Conservation (phyloP, 176 grass and related monocot species). For the Raddia guianensis region DNA sequence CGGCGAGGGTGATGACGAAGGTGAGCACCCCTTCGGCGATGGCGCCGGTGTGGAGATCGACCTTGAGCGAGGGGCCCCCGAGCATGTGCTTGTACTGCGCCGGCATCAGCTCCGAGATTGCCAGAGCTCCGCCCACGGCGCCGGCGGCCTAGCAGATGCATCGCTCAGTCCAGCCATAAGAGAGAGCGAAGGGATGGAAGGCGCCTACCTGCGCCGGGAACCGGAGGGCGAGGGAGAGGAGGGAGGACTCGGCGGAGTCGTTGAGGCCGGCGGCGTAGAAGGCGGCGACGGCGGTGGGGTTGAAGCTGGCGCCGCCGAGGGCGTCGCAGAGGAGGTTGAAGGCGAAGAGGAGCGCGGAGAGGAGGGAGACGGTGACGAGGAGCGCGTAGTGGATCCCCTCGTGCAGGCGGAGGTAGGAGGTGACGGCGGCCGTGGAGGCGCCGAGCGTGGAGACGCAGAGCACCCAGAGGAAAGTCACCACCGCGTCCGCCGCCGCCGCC, state of each 20-base stretch:
- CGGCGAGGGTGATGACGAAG: conserved; percentile 63
- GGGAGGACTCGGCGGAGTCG: conserved; percentile 24
- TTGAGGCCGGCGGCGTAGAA: conserved; percentile 73
- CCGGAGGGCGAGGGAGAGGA: conserved; percentile 73
- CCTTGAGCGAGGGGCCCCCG: conserved; percentile 61
- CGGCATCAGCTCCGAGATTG: conserved; percentile 65
- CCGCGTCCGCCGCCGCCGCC: conserved; percentile 53
- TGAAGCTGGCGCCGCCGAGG: conserved; percentile 70
- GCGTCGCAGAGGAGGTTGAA: conserved; percentile 59
- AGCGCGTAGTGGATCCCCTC: conserved; percentile 38
- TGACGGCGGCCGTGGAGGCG: conserved; percentile 45
- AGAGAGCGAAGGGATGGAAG: no score
- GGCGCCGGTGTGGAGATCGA: conserved; percentile 66
- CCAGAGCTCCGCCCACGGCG: conserved; percentile 65
- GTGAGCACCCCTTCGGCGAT: conserved; percentile 63
- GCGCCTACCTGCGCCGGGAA: conserved; percentile 65
- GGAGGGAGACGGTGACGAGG: conserved; percentile 53
- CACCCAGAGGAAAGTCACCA: conserved; percentile 77
- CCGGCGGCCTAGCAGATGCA: conserved; percentile 51
- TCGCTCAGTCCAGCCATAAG: no score
- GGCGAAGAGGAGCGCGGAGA: conserved; percentile 53
- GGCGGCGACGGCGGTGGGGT: conserved; percentile 62
- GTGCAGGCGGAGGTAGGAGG: conserved; percentile 45
- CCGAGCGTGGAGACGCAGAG: conserved; percentile 58
- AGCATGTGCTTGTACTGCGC: conserved; percentile 64